A percentile compares a stretch with the other conserved stretches of the same genome.
Evolutionary conservation across 148 eudicot species (phyloP).

Genomic region (Gaultheria prostrata): DNA sequence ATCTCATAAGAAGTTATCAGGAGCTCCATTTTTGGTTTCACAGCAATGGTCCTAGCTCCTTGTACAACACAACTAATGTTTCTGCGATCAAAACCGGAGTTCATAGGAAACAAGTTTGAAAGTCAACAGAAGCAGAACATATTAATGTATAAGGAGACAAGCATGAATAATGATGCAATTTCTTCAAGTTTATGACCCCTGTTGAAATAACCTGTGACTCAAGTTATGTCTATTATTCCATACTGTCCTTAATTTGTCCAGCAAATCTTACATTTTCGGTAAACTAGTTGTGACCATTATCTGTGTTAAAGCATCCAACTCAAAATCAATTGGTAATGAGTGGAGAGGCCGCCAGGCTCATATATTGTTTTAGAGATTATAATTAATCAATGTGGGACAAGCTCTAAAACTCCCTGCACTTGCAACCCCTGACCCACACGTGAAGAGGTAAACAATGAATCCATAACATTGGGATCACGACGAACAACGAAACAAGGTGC

Average conservation of each 20-base stretch:
- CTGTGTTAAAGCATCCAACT: background rate
- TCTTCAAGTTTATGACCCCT: background rate
- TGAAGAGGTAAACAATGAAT: too few relatives aligned
- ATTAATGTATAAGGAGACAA: background rate
- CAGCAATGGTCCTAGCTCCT: background rate
- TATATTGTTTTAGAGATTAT: too few relatives aligned
- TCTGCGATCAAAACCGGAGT: too few relatives aligned
- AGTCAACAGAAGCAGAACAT: background rate
- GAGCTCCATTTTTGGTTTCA: background rate
- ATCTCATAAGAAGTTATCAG: background rate
- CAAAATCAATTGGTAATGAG: too few relatives aligned
- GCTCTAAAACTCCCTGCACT: too few relatives aligned
- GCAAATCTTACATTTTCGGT: too few relatives aligned
- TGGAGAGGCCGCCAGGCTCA: too few relatives aligned
- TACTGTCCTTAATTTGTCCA: background rate
- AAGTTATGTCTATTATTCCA: background rate
- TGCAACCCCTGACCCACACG: too few relatives aligned
- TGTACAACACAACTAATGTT: background rate
- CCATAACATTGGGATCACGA: too few relatives aligned
- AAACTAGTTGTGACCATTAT: background rate
- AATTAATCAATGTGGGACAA: too few relatives aligned
- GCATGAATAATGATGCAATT: slow-evolving; percentile 3
- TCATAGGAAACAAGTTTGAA: background rate
- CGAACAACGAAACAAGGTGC: too few relatives aligned
- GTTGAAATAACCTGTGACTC: background rate